These are phyloP conservation scores for Fusarium newnesense DNA, from an alignment of 2,329 filamentous ascomycete species.

Conservation along the genomic window DNA sequence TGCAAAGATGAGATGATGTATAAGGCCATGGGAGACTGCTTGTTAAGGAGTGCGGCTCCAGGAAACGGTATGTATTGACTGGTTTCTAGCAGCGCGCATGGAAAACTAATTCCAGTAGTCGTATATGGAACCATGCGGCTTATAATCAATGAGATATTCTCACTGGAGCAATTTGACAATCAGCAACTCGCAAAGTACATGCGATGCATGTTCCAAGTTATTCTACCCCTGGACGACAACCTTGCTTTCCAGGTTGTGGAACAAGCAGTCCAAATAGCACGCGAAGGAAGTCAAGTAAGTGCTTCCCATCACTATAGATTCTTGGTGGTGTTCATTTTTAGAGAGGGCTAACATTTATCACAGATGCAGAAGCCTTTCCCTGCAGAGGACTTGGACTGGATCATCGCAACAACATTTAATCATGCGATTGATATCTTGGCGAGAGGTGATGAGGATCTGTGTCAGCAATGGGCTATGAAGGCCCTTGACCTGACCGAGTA, in stretches of 20 bases:
- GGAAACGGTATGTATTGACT: constrained; percentile 56
- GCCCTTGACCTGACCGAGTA: constrained; percentile 71
- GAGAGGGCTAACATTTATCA: constrained; percentile 1
- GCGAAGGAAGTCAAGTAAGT: constrained; percentile 59
- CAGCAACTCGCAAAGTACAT: constrained; percentile 78
- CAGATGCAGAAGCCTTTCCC: constrained; percentile 66
- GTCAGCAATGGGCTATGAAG: constrained; percentile 70
- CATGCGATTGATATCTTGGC: constrained; percentile 74
- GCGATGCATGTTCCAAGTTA: constrained; percentile 77
- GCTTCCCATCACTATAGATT: not conserved
- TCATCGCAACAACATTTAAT: constrained; percentile 77
- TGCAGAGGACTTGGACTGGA: constrained; percentile 76
- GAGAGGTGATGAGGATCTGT: constrained; percentile 62
- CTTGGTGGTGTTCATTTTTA: constrained; percentile 10
- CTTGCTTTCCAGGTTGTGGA: constrained; percentile 70
- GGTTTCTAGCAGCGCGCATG: not conserved
- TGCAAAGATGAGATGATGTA: constrained; percentile 60
- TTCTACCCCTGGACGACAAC: constrained; percentile 66
- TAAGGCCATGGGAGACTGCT: constrained; percentile 73
- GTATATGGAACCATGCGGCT: constrained; percentile 67
- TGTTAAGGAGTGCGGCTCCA: constrained; percentile 65
- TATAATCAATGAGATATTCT: constrained; percentile 76
- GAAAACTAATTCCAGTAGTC: constrained; percentile 49
- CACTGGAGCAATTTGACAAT: constrained; percentile 64
- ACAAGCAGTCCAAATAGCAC: constrained; percentile 67